Base-by-base conservation (phyloP, 2,329 filamentous ascomycete genomes). In the Neoscytalidium dimidiatum region DNA sequence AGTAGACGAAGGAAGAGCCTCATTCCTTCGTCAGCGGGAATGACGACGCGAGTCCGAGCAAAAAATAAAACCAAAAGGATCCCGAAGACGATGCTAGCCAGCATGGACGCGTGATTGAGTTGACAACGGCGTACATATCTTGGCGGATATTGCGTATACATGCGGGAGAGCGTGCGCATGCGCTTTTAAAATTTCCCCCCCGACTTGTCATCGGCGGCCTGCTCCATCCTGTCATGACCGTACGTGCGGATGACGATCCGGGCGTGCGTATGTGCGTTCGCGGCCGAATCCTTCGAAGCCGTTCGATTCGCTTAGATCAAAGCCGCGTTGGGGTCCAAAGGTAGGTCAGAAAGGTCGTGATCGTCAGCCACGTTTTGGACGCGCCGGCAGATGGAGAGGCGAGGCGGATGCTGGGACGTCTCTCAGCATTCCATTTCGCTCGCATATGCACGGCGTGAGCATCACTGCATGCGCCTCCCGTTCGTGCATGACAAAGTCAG, bases 291-390 rank as follows among this genome's bases (percentile, higher is more conserved):
- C 56, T 60, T 60, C 56, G 53, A 21, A 5, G 14, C 38, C 23
- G 21, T 43, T 33, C 14, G 56, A 46, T 38, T 60, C 56, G 56
- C 56, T 60, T 44, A 60, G n/a, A 6, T n/a, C n/a, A n/a, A n/a
- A n/a, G n/a, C n/a, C n/a, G 9, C n/a, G 31, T 57, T 60, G 56
- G 56, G 56, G 56, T 60, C 56, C 56, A 46, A 60, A 46, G 38
- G 38, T 46, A 60, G 56, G 56, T 60, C 56, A 60, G 56, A 28
- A 29, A 9, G 11, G 48, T 17, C 28, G 17, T 33, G 49, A 52
- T 52, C 49, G n/a, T n/a, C n/a, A n/a, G n/a, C n/a, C n/a, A 41
- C 38, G 8, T 14, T 14, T 14, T 35, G 33, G 8, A 35, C 8
- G 33, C 14, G 33, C 33, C 41, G 41, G 41, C 41, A 44, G n/a